Evolutionary conservation across 2,329 filamentous ascomycete genomes (phyloP).

Genomic region (Scorias spongiosa): DNA sequence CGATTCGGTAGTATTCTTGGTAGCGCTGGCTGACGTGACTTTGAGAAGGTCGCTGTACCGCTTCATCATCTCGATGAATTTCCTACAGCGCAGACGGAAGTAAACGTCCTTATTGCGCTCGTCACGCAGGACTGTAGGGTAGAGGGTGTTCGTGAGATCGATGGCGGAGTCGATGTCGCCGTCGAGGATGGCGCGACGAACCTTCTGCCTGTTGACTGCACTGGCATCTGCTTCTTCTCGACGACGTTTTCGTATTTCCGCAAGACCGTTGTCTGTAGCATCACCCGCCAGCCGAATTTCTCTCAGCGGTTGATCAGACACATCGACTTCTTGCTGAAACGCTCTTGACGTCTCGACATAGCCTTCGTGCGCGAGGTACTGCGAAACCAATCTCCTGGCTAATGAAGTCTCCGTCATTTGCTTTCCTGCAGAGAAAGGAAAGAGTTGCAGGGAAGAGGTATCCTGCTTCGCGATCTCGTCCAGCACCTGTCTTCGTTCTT

Average conservation of each 20-base stretch:
- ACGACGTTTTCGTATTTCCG: conserved; percentile 3
- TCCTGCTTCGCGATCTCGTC: conserved; percentile 45
- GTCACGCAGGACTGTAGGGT: conserved; percentile 62
- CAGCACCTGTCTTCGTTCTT: conserved; percentile 44
- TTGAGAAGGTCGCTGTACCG: conserved; percentile 51
- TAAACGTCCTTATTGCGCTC: conserved; percentile 59
- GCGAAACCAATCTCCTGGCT: conserved; percentile 67
- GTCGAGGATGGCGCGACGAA: conserved; percentile 72
- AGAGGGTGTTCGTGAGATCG: conserved; percentile 63
- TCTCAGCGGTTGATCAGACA: neutral
- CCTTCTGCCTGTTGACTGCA: conserved; percentile 68
- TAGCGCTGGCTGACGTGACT: conserved; percentile 18
- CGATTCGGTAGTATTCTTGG: conserved; percentile 3
- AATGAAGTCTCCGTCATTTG: conserved; percentile 51
- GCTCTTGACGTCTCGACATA: conserved; percentile 86
- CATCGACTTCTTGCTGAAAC: conserved; percentile 40
- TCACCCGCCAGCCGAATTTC: conserved; percentile 34
- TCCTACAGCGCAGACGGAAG: conserved; percentile 76
- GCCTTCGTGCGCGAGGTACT: conserved; percentile 87
- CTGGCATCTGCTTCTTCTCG: conserved; percentile 51
- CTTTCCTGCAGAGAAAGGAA: conserved; percentile 22
- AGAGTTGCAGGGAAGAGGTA: conserved; percentile 46
- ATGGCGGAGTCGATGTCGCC: conserved; percentile 85
- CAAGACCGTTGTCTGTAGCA: conserved; percentile 4
- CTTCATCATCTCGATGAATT: conserved; percentile 90